Conservation (phyloP, 176 grass and related monocot species). For the Saccharum spontaneum region DNA sequence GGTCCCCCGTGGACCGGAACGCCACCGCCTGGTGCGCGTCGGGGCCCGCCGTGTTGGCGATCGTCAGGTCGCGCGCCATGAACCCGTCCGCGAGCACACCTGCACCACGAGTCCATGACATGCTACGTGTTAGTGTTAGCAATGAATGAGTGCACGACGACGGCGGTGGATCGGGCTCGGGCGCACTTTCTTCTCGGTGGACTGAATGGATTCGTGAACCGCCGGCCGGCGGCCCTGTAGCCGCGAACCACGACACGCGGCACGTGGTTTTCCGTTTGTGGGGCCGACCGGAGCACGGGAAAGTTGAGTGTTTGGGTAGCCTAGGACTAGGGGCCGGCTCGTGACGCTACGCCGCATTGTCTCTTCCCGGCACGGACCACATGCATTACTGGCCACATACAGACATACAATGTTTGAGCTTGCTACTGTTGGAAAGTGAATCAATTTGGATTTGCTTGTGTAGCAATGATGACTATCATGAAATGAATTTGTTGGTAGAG, state of each 20-base stretch:
- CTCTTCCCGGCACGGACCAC: neutral
- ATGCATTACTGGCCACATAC: neutral
- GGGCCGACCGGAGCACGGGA: conserved; percentile 19
- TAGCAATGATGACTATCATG: neutral
- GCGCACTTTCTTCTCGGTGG: neutral
- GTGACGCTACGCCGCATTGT: conserved; percentile 22
- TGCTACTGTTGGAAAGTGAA: neutral
- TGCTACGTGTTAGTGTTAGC: no score
- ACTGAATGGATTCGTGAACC: no score
- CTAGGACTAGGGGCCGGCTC: conserved; percentile 5
- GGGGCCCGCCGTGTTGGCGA: conserved; percentile 87
- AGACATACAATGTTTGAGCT: neutral
- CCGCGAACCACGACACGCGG: neutral
- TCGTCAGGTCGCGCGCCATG: conserved; percentile 90
- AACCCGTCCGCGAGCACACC: conserved; percentile 73
- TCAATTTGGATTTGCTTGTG: neutral
- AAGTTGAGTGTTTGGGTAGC: neutral
- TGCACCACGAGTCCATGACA: neutral
- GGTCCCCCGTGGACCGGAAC: conserved; percentile 80
- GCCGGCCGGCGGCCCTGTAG: neutral
- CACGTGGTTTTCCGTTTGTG: neutral
- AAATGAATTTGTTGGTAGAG: neutral
- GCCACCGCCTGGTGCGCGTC: conserved; percentile 96
- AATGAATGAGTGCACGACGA: neutral
- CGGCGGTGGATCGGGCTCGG: neutral